Evolutionary conservation across 78 protist species (phyloP).

Genomic region (Dictyostelium firmibasis): DNA sequence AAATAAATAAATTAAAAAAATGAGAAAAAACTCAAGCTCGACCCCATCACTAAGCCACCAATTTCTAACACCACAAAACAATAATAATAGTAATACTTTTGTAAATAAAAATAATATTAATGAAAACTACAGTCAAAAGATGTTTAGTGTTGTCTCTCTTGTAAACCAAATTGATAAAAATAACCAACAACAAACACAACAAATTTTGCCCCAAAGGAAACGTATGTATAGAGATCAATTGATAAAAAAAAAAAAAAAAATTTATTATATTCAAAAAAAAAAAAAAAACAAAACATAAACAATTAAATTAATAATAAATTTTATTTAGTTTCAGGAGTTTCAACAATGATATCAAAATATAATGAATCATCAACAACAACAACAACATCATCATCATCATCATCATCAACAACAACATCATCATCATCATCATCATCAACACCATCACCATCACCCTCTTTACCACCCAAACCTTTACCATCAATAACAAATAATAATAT

Average conservation of each 20-base stretch:
- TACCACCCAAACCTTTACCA: not conserved
- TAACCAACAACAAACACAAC: not conserved
- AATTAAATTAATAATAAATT: not conserved
- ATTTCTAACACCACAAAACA: not conserved
- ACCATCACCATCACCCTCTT: not conserved
- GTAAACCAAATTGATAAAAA: not conserved
- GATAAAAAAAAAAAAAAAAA: too few relatives aligned
- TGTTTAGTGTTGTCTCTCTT: not conserved
- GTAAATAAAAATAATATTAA: not conserved
- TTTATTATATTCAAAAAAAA: not conserved
- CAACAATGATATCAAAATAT: constrained; percentile 8
- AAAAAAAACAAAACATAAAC: not conserved
- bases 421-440: not conserved
- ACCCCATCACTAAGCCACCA: not conserved
- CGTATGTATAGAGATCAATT: not conserved
- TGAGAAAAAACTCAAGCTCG: not conserved
- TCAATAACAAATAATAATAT: not conserved
- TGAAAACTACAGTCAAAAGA: not conserved
- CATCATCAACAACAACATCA: not conserved
- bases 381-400: too few relatives aligned
- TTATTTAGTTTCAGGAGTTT: not conserved
- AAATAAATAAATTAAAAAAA: not conserved
- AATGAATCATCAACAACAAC: not conserved
- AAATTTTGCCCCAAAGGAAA: not conserved
- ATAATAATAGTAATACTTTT: not conserved